These are phyloP conservation scores for Parastagonospora nodorum DNA, from an alignment of 2,329 filamentous ascomycete species.

Conservation along the genomic window DNA sequence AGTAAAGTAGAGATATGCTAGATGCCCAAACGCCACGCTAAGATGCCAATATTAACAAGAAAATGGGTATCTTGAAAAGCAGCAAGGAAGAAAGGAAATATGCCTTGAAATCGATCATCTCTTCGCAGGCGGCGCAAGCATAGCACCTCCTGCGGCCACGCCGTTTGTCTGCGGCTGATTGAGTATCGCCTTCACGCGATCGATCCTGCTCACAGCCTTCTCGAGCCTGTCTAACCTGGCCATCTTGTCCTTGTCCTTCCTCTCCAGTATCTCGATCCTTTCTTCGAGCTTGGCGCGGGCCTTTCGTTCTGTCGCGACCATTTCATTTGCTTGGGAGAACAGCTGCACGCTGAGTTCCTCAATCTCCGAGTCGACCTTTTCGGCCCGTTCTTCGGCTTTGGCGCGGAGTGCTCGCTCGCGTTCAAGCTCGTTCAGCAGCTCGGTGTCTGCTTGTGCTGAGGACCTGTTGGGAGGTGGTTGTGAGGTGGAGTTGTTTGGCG, in stretches of 20 bases:
- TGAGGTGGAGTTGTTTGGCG: constrained; percentile 37
- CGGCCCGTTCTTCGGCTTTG: constrained; percentile 70
- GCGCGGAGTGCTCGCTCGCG: constrained; percentile 70
- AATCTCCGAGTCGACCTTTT: constrained; percentile 71
- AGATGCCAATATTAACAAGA: background rate
- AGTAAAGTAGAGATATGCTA: too few relatives aligned
- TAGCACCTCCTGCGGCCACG: background rate
- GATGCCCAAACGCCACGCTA: background rate
- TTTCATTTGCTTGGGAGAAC: constrained; percentile 85
- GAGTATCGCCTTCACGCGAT: constrained; percentile 69
- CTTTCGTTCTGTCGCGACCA: constrained; percentile 78
- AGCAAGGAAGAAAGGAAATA: background rate
- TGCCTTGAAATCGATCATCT: background rate
- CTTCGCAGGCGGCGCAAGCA: constrained; percentile 5
- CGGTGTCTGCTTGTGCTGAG: constrained; percentile 40
- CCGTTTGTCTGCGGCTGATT: constrained; percentile 20
- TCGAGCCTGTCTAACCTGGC: constrained; percentile 72
- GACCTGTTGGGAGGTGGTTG: constrained; percentile 35
- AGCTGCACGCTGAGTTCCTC: constrained; percentile 77
- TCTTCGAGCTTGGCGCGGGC: constrained; percentile 74
- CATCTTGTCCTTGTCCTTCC: constrained; percentile 71
- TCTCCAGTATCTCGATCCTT: constrained; percentile 70
- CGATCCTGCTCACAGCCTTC: constrained; percentile 71
- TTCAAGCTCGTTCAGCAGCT: constrained; percentile 66
- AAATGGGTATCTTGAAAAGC: background rate